These are phyloP conservation scores for Starmerella bombicola DNA, from an alignment of 805 yeast genomes.

Conservation along the genomic window DNA sequence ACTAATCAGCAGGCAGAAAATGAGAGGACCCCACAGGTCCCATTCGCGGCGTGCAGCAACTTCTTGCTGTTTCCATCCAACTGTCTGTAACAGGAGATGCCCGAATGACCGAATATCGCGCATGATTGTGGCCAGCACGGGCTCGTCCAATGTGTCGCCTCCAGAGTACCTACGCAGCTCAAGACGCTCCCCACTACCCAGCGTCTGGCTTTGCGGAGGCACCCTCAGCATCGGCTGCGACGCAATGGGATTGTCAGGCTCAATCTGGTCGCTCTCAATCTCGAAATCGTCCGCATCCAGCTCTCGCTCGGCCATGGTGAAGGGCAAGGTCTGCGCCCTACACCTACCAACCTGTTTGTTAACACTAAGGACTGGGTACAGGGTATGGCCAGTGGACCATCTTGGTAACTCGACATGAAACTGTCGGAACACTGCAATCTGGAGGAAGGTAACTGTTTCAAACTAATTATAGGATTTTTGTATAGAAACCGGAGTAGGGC, in stretches of 20 bases:
- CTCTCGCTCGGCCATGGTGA: neutral
- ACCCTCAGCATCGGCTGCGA: constrained; percentile 5
- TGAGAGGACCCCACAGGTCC: constrained; percentile 52
- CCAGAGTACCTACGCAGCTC: constrained; percentile 48
- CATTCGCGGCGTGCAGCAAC: constrained; percentile 23
- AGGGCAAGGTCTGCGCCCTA: too few species aligned
- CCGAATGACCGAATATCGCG: constrained; percentile 39
- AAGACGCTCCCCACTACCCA: constrained; percentile 26
- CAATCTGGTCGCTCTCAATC: constrained; percentile 22
- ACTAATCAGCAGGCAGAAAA: constrained; percentile 46
- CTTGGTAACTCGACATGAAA: too few species aligned
- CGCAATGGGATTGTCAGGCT: constrained; percentile 18
- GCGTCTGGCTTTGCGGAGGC: constrained; percentile 12
- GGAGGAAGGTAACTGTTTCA: too few species aligned
- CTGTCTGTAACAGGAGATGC: constrained; percentile 32
- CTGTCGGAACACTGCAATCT: too few species aligned
- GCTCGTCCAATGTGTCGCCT: constrained; percentile 63
- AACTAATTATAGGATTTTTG: too few species aligned
- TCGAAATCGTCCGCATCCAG: constrained; percentile 17
- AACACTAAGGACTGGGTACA: too few species aligned
- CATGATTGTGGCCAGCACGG: constrained; percentile 43
- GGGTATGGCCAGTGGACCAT: too few species aligned
- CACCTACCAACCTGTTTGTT: too few species aligned
- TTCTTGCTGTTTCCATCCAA: constrained; percentile 30
- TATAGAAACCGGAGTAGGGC: too few species aligned